A percentile compares a stretch with the other conserved stretches of the same genome.
Evolutionary conservation across 1,139 yeast genomes (phyloP).

Genomic region (Hyphopichia fennica): DNA sequence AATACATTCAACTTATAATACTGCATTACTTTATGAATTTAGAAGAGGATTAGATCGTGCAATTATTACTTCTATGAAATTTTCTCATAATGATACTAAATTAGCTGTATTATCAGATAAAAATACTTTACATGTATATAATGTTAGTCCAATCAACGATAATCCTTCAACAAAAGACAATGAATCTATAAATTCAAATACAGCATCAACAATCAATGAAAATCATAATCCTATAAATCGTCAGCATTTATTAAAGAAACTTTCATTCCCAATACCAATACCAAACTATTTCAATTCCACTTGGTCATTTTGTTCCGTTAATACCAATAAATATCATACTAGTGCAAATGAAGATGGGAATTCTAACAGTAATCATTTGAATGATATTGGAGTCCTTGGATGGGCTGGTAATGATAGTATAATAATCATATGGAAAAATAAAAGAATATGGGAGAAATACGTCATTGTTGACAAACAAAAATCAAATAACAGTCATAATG

Average conservation of each 20-base stretch:
- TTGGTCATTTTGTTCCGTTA: slow-evolving; percentile 87
- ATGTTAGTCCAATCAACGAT: slow-evolving; percentile 27
- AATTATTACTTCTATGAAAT: slow-evolving; percentile 74
- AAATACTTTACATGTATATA: slow-evolving; percentile 82
- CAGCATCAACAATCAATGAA: background rate
- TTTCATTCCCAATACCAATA: slow-evolving; percentile 61
- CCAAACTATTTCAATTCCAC: slow-evolving; percentile 80
- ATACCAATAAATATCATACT: slow-evolving; percentile 49
- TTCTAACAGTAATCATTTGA: slow-evolving; percentile 16
- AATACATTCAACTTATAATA: slow-evolving; percentile 70
- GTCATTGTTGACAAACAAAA: slow-evolving; percentile 53
- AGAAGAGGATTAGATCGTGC: slow-evolving; percentile 89
- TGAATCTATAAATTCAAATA: background rate
- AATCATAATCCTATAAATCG: slow-evolving; percentile 39
- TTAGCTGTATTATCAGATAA: slow-evolving; percentile 88
- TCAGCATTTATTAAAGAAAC: slow-evolving; percentile 63
- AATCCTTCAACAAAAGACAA: background rate
- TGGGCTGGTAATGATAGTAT: slow-evolving; percentile 75
- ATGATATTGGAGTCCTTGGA: slow-evolving; percentile 68
- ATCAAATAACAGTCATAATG: background rate
- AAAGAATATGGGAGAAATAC: slow-evolving; percentile 84
- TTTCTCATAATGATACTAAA: slow-evolving; percentile 71
- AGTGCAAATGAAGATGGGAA: slow-evolving; percentile 8
- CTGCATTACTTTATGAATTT: slow-evolving; percentile 77
- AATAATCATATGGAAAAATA: slow-evolving; percentile 68